Evolutionary conservation across 352 stramenopile genomes (phyloP), one percentile per base, ranked within the genome.

Genomic region (Globisporangium parvum): DNA sequence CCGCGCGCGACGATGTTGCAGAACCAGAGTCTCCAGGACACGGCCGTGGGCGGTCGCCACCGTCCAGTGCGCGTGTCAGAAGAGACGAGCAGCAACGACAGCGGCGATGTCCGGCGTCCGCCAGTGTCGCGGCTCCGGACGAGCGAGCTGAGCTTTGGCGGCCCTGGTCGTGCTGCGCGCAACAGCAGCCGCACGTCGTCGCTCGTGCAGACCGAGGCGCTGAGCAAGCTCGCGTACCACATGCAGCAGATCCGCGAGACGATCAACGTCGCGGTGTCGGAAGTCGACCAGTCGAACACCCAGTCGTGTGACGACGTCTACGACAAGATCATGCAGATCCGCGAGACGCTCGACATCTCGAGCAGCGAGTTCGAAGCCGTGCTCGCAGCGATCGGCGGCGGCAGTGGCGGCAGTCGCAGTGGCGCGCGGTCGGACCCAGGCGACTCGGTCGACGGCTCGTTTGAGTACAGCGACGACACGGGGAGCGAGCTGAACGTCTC

Each of bases 201-300:
- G 18, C 54, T 41, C 69, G 67, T 62, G 41, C 62, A 78, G 37
- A 79, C 72, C 33, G 62, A 80, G 48, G 67, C 75, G 14, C 60
- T 90, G 8, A 63, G 69, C 24, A 72, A 81, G 23, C 55, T 91
- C 2, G 75, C 87, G 31, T 70, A 82, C 40, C 73, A 88, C 42
- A 84, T 85, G 55, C 75, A 79, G 6, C 67, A 83, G 39, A 85
- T 85, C 57, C 75, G 76, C 24, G 75, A 88, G 37, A 88, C 75
- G 14, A 82, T 91, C 55, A 77, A 83, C 47, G 54, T 82, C 17
- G 75, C 77, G 0, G 77, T 90, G 23, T 84, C 72, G 0, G 77
- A 88, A 20, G 77, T 70, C 0, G 80, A 82, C 48, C 66, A 85
- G 33, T 60, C 59, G 23, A 61, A 59, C 37, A 55, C 71, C 28